These are phyloP conservation scores for Plasmodium sp. DNA, from an alignment of 169 alveolate genomes.

Conservation along the genomic window DNA sequence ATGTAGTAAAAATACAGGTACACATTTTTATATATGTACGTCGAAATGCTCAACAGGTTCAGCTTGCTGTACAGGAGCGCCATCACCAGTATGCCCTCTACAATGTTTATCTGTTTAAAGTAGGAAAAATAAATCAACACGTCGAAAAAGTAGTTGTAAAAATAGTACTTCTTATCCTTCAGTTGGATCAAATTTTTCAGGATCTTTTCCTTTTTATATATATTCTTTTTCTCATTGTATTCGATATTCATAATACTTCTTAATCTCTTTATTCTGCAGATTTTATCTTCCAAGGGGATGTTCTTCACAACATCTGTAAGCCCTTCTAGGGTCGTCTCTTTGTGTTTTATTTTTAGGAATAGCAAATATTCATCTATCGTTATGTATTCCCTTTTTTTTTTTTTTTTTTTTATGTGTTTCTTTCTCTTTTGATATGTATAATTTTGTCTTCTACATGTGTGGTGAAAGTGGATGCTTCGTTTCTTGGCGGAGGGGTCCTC, in stretches of 20 bases:
- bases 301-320: constrained; percentile 5
- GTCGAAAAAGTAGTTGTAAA: constrained; percentile 69
- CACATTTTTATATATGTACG: constrained; percentile 49
- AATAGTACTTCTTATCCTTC: constrained; percentile 45
- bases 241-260: constrained; percentile 33
- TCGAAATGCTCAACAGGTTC: constrained; percentile 21
- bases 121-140: constrained; percentile 69
- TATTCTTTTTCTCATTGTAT: constrained; percentile 32
- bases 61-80: constrained; percentile 59
- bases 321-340: constrained; percentile 19
- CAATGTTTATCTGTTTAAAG: constrained; percentile 53
- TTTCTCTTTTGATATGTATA: background rate
- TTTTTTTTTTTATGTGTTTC: background rate
- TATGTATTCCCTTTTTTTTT: constrained; percentile 6
- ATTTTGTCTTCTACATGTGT: background rate
- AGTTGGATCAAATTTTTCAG: constrained; percentile 10
- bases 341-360: constrained; percentile 61
- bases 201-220: constrained; percentile 48
- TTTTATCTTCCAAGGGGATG: constrained; percentile 30
- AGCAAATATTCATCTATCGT: constrained; percentile 61
- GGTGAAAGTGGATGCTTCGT: background rate
- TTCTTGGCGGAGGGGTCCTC: background rate
- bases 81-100: constrained; percentile 55
- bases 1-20: constrained; percentile 54
- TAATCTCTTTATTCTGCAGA: constrained; percentile 27